Percentiles rank a stretch among this genome's conserved stretches.
Evolutionary conservation across 2,329 filamentous ascomycete species (phyloP).

Genomic region (Talaromyces sp.): DNA sequence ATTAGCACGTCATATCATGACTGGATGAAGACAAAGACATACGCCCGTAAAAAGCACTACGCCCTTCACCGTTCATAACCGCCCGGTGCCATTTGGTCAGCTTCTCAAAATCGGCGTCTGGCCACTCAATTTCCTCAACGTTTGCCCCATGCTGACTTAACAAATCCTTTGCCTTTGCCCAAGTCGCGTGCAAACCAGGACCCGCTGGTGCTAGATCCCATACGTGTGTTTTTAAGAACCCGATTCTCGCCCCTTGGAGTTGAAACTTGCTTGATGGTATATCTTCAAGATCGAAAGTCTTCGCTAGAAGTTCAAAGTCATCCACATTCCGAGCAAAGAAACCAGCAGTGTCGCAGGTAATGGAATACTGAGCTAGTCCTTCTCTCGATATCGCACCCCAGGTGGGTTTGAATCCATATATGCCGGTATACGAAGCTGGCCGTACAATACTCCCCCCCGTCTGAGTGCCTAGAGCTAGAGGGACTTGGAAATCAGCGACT

Average conservation of each 20-base stretch:
- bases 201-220: constrained; percentile 39
- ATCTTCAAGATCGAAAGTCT: constrained; percentile 51
- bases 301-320: constrained; percentile 54
- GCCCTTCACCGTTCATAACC: constrained; percentile 49
- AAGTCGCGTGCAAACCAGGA: constrained; percentile 26
- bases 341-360: constrained; percentile 59
- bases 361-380: constrained; percentile 53
- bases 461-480: constrained; percentile 59
- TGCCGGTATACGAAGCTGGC: constrained; percentile 60
- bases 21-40: constrained; percentile 8
- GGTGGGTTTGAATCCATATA: constrained; percentile 62
- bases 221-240: constrained; percentile 48
- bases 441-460: constrained; percentile 61
- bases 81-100: constrained; percentile 50
- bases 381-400: constrained; percentile 60
- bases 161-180: constrained; percentile 27
- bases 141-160: constrained; percentile 45
- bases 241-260: constrained; percentile 50
- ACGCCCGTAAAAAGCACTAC: constrained; percentile 45
- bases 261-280: constrained; percentile 22
- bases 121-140: constrained; percentile 53
- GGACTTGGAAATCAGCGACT: constrained; percentile 60
- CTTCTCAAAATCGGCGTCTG: constrained; percentile 40
- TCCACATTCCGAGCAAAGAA: constrained; percentile 54
- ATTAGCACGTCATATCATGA: background rate